These are phyloP conservation scores for Aspergillus puulaauensis DNA, from an alignment of 2,329 filamentous ascomycete species.

Conservation along the genomic window DNA sequence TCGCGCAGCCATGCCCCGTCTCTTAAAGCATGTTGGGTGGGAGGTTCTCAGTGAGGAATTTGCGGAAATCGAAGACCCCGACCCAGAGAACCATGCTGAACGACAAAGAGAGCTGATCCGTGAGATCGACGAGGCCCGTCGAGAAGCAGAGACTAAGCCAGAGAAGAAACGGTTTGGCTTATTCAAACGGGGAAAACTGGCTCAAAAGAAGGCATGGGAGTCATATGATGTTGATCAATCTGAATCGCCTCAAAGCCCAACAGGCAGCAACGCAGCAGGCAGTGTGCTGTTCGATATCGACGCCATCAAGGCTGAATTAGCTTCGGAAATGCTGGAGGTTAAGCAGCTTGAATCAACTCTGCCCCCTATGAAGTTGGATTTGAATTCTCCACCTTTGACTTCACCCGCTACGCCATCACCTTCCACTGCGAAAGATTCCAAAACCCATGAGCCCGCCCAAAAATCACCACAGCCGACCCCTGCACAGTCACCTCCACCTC, in stretches of 20 bases:
- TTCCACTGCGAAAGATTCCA: conserved; percentile 38
- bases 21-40: conserved; percentile 88
- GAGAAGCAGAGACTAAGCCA: conserved; percentile 77
- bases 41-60: conserved; percentile 91
- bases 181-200: conserved; percentile 73
- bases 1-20: conserved; percentile 82
- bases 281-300: conserved; percentile 90
- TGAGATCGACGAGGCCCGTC: conserved; percentile 92
- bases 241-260: conserved; percentile 26
- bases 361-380: conserved; percentile 81
- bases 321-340: conserved; percentile 68
- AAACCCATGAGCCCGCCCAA: conserved; percentile 42
- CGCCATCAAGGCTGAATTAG: conserved; percentile 83
- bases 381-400: conserved; percentile 35
- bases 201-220: conserved; percentile 87
- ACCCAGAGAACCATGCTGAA: conserved; percentile 86
- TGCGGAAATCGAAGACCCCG: conserved; percentile 92
- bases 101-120: conserved; percentile 90
- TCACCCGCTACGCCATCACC: conserved; percentile 21
- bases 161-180: conserved; percentile 71
- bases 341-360: conserved; percentile 84
- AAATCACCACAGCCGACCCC: conserved; percentile 20
- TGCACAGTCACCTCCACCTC: conserved; percentile 17
- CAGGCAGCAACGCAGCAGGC: conserved; percentile 30
- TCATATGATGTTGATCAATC: conserved; percentile 72